Evolutionary conservation across 2,329 filamentous ascomycete genomes (phyloP), one percentile per base, ranked within the genome.

Genomic region (Neoarthrinium moseri): DNA sequence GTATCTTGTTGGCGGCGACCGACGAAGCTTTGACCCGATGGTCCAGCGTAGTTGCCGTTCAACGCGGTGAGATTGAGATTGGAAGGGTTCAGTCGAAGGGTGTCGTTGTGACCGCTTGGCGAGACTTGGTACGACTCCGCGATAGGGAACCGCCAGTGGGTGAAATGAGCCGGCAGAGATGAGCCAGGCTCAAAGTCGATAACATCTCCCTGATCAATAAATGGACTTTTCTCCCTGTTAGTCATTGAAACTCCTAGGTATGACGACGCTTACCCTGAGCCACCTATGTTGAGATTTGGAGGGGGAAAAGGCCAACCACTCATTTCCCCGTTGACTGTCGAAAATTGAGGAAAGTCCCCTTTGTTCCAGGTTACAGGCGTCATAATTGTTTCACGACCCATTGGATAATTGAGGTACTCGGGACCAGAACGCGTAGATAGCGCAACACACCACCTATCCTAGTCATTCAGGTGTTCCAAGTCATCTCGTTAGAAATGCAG

Each of bases 1-100:
- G 77, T 76, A 50, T 82, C 72, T 5, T 74, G 74, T 56, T 83
- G 79, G 2, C 78, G 67, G 2, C 75, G 68, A 0, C 72, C 74
- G 15, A 84, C 64, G 36, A 83, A 80, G 0, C 77, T 70, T 57
- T 78, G 74, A 5, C 74, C 72, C 3, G 58, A 61, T 35, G 71
- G 69, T 1, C 72, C 74, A 4, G 66, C 60, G 48, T 72, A 72
- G 45, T 75, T 70, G 0, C 71, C 69, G 47, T 80, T 73, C 11
- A 73, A 66, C 2, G 69, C 77, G 1, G 77, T 83, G 4, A 84
- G 65, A 51, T 83, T 80, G 1, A 77, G 62, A 2, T 56, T 62
- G 0, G 75, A 79, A 0, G 78, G 74, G 2, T 51, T 66, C 1
- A 84, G 58, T 2, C 67, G 66, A 0, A 83, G 66, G 0, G 68